These are phyloP conservation scores for Russula brevipes DNA, from an alignment of 768 basidiomycete genomes.

Conservation along the genomic window DNA sequence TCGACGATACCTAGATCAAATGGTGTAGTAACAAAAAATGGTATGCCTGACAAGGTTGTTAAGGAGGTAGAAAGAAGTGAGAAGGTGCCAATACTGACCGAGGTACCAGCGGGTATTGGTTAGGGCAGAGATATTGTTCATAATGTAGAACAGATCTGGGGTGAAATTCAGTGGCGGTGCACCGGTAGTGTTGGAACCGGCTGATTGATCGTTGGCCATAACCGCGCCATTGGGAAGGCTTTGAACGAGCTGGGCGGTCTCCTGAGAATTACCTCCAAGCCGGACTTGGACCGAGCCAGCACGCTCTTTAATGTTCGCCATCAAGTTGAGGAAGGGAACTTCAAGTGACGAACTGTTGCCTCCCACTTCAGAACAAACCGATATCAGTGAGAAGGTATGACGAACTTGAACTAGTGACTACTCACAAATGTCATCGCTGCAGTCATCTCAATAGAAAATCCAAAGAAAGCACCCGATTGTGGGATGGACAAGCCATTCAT, in stretches of 20 bases:
- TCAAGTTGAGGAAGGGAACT: slow-evolving; percentile 72
- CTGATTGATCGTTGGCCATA: slow-evolving; percentile 44
- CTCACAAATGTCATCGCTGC: slow-evolving; percentile 60
- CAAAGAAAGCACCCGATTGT: slow-evolving; percentile 56
- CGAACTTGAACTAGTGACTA: slow-evolving; percentile 23
- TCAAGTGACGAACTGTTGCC: slow-evolving; percentile 50
- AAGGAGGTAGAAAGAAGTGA: neutral
- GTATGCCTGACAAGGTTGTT: slow-evolving; percentile 37
- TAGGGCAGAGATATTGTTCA: slow-evolving; percentile 52
- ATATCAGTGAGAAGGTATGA: neutral
- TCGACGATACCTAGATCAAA: slow-evolving; percentile 52
- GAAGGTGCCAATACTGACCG: slow-evolving; percentile 31
- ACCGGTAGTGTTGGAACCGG: slow-evolving; percentile 46
- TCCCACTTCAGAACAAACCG: slow-evolving; percentile 39
- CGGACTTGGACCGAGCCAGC: slow-evolving; percentile 60
- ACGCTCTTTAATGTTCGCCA: slow-evolving; percentile 64
- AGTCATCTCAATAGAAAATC: slow-evolving; percentile 74
- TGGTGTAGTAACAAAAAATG: slow-evolving; percentile 60
- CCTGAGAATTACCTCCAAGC: slow-evolving; percentile 79
- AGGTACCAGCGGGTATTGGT: slow-evolving; percentile 65
- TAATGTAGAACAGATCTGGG: slow-evolving; percentile 59
- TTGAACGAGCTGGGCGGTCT: slow-evolving; percentile 49
- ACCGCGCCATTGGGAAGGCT: slow-evolving; percentile 44
- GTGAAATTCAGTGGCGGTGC: slow-evolving; percentile 66
- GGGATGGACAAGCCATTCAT: slow-evolving; percentile 38